Base-by-base conservation (phyloP, 2,329 filamentous ascomycete species). In the Aspergillus floridensis region DNA sequence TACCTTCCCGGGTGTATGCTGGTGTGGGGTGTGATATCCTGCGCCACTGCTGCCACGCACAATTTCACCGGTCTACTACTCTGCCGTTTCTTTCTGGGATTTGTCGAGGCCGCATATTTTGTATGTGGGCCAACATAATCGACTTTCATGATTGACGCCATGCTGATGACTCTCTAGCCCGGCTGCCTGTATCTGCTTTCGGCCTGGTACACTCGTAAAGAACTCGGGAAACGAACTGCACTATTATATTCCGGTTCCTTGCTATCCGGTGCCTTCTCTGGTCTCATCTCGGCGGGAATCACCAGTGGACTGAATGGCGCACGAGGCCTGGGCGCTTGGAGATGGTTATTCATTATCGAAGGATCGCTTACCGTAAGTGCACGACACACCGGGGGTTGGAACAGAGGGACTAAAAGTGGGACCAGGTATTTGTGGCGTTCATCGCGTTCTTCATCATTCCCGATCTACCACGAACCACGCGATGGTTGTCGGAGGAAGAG, bases 11-110 rank as follows among this genome's bases (percentile, higher is more conserved):
- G 79, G 7, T 76, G 75, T 47, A 81, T 81, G 79, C 73, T 77
- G 1, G 63, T 86, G 11, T 88, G 86, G 86, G 86, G 86, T 50
- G 67, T 86, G 12, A 79, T 88, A 56, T 87, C 84, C 3, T 86
- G 82, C 0, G 73, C 84, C 11, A 84, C 81, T 0, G 86, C 84
- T 6, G 74, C 74, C 1, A 74, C 78, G 2, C 75, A 68, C 32
- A 74, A 65, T 55, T 68, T 67, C 41, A 58, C 63, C 8, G 70
- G 75, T 4, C 76, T 78, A 60, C 69, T 75, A 10, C 66, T 73
- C 0, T 72, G 75, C 51, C 70, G 75, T 11, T 76, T 76, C 66
- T 62, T 77, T 38, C 67, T 77, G 4, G 76, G 76, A 14, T 68
- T 77, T 24, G 66, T 74, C 10, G 76, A 77, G 61, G 76, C 73